These are phyloP conservation scores for Penicillium samsonianum DNA, from an alignment of 495 filamentous ascomycete genomes.

Conservation along the genomic window DNA sequence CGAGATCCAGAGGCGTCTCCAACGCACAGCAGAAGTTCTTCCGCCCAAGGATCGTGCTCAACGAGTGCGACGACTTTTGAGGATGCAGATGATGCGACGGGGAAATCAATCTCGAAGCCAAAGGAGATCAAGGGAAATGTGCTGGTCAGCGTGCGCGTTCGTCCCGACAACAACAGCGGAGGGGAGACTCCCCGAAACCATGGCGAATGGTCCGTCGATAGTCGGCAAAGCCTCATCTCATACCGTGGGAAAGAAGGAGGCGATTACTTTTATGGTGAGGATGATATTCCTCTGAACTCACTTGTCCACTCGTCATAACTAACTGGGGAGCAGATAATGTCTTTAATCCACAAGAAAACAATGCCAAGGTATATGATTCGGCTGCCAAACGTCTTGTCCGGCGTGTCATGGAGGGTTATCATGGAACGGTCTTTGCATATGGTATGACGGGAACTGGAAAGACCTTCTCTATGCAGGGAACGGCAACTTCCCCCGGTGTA, in stretches of 20 bases:
- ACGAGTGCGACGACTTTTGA: slow-evolving; percentile 88
- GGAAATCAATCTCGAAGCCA: slow-evolving; percentile 33
- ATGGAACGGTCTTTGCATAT: slow-evolving; percentile 97
- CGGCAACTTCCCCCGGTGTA: slow-evolving; percentile 92
- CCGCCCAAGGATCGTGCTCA: slow-evolving; percentile 85
- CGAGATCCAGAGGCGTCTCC: slow-evolving; percentile 76
- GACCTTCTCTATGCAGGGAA: slow-evolving; percentile 99
- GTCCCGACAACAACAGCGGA: slow-evolving; percentile 68
- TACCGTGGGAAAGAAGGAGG: slow-evolving; percentile 88
- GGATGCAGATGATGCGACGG: slow-evolving; percentile 50
- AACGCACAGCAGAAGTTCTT: slow-evolving; percentile 85
- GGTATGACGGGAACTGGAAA: slow-evolving; percentile 99
- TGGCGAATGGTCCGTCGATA: slow-evolving; percentile 91
- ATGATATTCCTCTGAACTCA: not conserved
- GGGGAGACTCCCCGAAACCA: slow-evolving; percentile 63
- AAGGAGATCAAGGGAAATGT: slow-evolving; percentile 90
- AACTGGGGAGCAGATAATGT: slow-evolving; percentile 73
- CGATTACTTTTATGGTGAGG: slow-evolving; percentile 87
- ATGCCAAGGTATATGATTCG: slow-evolving; percentile 89
- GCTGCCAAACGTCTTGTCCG: slow-evolving; percentile 91
- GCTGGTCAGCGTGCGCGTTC: slow-evolving; percentile 89
- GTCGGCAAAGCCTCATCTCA: slow-evolving; percentile 74
- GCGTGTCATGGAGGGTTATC: slow-evolving; percentile 98
- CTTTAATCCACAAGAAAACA: slow-evolving; percentile 88
- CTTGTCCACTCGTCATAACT: not conserved